Conservation (phyloP, 2,329 filamentous ascomycete genomes). For the Incumbomyces lentus region DNA sequence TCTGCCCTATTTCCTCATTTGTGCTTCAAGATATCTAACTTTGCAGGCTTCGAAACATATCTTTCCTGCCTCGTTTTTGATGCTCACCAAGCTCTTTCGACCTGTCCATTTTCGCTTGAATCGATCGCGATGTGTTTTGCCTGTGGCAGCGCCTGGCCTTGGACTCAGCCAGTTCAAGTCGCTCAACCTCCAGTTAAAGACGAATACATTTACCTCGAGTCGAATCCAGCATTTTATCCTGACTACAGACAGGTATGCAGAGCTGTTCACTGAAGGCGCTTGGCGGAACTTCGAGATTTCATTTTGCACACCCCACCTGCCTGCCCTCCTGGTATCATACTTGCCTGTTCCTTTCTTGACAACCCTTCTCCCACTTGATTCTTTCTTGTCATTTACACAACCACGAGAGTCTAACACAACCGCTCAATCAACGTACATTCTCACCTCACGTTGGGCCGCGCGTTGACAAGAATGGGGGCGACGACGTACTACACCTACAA, state of each 20-base stretch:
- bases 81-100: neutral
- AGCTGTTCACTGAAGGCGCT: neutral
- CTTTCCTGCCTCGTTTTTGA: neutral
- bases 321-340: too few species aligned
- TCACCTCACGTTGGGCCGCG: neutral
- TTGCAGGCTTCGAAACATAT: neutral
- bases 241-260: conserved; percentile 17
- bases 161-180: conserved; percentile 15
- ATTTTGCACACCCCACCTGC: neutral
- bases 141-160: conserved; percentile 18
- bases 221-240: conserved; percentile 16
- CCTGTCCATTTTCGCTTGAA: conserved; percentile 3
- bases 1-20: too few species aligned
- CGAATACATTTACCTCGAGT: conserved; percentile 18
- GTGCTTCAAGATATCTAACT: neutral
- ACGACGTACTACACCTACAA: conserved; percentile 16
- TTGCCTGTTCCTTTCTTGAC: too few species aligned
- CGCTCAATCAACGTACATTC: neutral
- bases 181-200: conserved; percentile 18
- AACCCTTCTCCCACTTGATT: too few species aligned
- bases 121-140: conserved; percentile 19
- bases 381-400: neutral
- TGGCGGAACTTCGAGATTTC: neutral
- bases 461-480: neutral
- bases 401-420: neutral